phyloP scores from a whole-genome alignment of 2,329 filamentous ascomycete species.

The Teratosphaeria viscida region DNA sequence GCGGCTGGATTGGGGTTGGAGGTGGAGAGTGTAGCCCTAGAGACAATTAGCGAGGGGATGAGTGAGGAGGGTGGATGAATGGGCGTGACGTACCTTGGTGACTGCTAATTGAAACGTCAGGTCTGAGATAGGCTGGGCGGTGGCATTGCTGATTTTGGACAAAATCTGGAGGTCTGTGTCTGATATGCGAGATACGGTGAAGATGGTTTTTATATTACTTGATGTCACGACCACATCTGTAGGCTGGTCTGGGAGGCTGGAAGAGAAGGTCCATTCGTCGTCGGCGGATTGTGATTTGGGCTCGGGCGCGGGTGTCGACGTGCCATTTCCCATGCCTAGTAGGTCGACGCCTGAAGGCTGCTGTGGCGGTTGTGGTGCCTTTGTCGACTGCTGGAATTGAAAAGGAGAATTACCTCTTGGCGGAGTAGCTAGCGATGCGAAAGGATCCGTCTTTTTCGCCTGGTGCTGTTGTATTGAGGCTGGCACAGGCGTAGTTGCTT shows the following conservation, averaged over 20 bases:
- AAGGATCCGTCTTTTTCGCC: conserved; percentile 45
- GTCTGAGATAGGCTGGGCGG: conserved; percentile 58
- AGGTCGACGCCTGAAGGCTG: conserved; percentile 17
- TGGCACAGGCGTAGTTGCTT: conserved; percentile 40
- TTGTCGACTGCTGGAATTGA: conserved; percentile 36
- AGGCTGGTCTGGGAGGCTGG: conserved; percentile 60
- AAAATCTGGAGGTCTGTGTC: conserved; percentile 54
- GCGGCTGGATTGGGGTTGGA: conserved; percentile 77
- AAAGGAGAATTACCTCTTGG: conserved; percentile 42
- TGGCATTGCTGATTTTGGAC: conserved; percentile 77
- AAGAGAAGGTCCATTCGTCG: conserved; percentile 91
- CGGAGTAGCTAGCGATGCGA: conserved; percentile 46
- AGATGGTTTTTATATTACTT: conserved; percentile 55
- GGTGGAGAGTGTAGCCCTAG: conserved; percentile 68
- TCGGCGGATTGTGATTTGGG: conserved; percentile 37
- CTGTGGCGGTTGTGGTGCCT: conserved; percentile 14
- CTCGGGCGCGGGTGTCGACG: conserved; percentile 22
- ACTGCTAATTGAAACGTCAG: conserved; percentile 88
- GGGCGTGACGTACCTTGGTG: conserved; percentile 57
- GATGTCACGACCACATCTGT: conserved; percentile 60
- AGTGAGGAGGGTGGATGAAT: not conserved
- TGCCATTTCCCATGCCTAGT: conserved; percentile 27
- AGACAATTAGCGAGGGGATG: not conserved
- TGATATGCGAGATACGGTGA: conserved; percentile 55
- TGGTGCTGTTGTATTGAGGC: conserved; percentile 12